A percentile compares a stretch with the other conserved stretches of the same genome.
phyloP scores from a whole-genome alignment of 371 early-diverging fungal genomes.

The Rhizopus stolonifer region DNA sequence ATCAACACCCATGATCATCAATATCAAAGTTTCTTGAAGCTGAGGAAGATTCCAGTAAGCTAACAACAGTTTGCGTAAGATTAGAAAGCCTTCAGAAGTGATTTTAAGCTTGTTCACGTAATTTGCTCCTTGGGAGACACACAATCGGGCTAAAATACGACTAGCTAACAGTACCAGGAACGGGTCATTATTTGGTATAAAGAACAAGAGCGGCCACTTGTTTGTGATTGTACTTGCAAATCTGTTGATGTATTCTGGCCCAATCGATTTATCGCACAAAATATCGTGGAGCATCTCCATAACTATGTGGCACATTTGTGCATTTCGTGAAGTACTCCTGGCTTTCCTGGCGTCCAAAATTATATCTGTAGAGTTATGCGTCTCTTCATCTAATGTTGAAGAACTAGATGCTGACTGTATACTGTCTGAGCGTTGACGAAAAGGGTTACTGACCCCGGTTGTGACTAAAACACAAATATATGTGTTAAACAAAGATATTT shows the following conservation, averaged over 20 bases:
- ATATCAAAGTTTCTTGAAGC: constrained; percentile 57
- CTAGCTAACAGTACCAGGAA: constrained; percentile 60
- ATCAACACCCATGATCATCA: constrained; percentile 64
- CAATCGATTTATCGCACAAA: constrained; percentile 47
- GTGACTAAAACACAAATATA: not conserved
- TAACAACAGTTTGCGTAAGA: constrained; percentile 56
- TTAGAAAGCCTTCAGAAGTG: constrained; percentile 60
- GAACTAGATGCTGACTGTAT: constrained; percentile 5
- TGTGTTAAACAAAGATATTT: not conserved
- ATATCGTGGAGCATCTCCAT: constrained; percentile 75
- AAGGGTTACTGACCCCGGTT: not conserved
- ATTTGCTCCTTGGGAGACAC: constrained; percentile 50
- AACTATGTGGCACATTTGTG: constrained; percentile 63
- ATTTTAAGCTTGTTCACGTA: constrained; percentile 58
- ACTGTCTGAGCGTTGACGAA: constrained; percentile 16
- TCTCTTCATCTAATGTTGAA: constrained; percentile 2
- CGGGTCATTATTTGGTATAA: constrained; percentile 55
- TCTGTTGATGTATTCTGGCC: constrained; percentile 30
- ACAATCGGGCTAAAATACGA: constrained; percentile 58
- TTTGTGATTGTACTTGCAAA: constrained; percentile 65
- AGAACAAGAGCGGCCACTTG: constrained; percentile 72
- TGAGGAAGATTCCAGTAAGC: constrained; percentile 63
- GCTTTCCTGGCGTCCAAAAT: constrained; percentile 39
- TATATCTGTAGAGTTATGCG: constrained; percentile 13
- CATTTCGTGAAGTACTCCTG: constrained; percentile 30